Evolutionary conservation across 2,329 filamentous ascomycete genomes (phyloP).

Genomic region (Aspergillus tamarii): DNA sequence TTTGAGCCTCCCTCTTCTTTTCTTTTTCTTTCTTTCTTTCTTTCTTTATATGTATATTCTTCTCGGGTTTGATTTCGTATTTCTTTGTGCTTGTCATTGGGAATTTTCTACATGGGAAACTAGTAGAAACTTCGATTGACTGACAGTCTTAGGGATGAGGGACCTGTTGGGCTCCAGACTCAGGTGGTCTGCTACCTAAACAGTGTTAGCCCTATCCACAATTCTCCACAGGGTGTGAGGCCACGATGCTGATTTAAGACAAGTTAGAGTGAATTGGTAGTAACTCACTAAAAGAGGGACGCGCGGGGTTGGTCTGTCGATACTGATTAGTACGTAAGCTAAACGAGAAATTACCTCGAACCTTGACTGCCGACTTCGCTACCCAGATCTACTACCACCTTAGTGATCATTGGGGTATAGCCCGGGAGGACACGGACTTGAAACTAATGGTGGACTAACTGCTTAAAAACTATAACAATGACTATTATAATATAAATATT

Average conservation of each 20-base stretch:
- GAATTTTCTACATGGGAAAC: no score
- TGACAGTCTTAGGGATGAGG: background rate
- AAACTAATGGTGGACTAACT: background rate
- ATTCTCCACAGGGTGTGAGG: no score
- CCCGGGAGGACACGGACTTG: background rate
- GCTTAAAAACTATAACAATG: background rate
- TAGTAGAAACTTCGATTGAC: background rate
- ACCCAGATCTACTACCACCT: background rate
- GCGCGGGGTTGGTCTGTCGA: background rate
- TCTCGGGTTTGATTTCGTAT: background rate
- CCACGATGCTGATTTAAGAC: no score
- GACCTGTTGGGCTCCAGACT: no score
- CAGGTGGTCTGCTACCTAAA: background rate
- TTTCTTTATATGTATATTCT: background rate
- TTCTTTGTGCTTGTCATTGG: background rate
- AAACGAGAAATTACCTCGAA: background rate
- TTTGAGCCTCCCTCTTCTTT: background rate
- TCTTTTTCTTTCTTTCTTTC: background rate
- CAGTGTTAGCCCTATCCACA: background rate
- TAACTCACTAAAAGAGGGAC: background rate
- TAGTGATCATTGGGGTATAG: background rate
- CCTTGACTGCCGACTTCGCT: background rate
- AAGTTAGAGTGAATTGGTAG: background rate
- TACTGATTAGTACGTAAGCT: background rate
- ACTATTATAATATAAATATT: background rate